A percentile compares a stretch with the other conserved stretches of the same genome.
These are phyloP conservation scores for Hypsizygus ulmarius DNA, from an alignment of 1,284 basidiomycete species.

Conservation along the genomic window DNA sequence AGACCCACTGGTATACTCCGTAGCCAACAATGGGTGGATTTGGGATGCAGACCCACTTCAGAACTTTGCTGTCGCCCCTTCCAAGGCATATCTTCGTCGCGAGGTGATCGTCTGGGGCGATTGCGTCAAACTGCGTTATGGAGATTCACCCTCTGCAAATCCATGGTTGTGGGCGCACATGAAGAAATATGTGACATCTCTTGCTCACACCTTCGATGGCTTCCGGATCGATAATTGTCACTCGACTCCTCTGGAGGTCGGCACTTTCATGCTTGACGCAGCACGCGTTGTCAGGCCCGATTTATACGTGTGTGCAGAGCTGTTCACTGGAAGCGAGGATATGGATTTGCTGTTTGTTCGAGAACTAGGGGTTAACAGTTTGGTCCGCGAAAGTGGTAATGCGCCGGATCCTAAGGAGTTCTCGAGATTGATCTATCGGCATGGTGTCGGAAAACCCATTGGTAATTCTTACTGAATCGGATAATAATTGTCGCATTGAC, in stretches of 20 bases:
- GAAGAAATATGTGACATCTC: conserved; percentile 78
- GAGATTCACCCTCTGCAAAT: conserved; percentile 73
- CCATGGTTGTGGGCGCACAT: conserved; percentile 97
- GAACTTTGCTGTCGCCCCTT: conserved; percentile 93
- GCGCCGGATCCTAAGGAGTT: conserved; percentile 86
- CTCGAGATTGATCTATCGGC: conserved; percentile 80
- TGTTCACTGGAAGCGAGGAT: conserved; percentile 95
- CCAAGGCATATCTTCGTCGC: conserved; percentile 94
- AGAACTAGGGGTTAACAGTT: conserved; percentile 86
- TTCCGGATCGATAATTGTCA: conserved; percentile 99
- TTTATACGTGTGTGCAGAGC: conserved; percentile 93
- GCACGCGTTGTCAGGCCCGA: conserved; percentile 88
- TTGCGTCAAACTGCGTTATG: conserved; percentile 97
- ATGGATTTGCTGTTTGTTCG: conserved; percentile 91
- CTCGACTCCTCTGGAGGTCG: conserved; percentile 93
- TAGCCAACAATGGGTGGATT: conserved; percentile 99
- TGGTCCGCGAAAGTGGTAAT: conserved; percentile 91
- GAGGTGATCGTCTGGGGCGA: conserved; percentile 98
- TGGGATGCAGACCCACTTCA: conserved; percentile 94
- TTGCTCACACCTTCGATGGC: conserved; percentile 86
- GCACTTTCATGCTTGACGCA: conserved; percentile 88
- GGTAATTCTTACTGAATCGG: conserved; percentile 44
- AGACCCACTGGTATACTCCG: conserved; percentile 69
- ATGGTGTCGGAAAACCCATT: conserved; percentile 88
- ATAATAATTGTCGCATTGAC: background rate